Percentiles rank a stretch among this genome's conserved stretches.
phyloP scores from a whole-genome alignment of 2,329 filamentous ascomycete species.

The Colletotrichum navitas region DNA sequence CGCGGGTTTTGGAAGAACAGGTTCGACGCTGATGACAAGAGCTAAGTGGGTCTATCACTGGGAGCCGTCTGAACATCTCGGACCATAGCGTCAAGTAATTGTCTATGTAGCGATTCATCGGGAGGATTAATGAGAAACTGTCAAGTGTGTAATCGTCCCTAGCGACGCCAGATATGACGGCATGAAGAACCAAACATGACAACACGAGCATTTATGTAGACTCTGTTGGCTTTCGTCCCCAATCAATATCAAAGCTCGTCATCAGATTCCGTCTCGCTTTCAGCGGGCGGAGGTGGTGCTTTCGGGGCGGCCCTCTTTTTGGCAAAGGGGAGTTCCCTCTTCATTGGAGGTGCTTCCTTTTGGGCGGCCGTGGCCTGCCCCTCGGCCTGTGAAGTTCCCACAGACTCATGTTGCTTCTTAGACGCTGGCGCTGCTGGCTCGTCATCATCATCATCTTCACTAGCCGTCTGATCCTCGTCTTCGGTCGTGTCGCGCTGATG shows the following conservation, averaged over 20 bases:
- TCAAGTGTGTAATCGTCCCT: not conserved
- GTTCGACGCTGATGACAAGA: constrained; percentile 65
- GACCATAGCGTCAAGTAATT: not conserved
- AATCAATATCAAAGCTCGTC: constrained; percentile 62
- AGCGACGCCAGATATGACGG: no score
- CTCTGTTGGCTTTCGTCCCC: not conserved
- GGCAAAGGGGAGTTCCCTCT: constrained; percentile 60
- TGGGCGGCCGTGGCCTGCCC: constrained; percentile 15
- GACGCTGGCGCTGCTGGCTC: constrained; percentile 51
- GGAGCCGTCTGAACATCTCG: not conserved
- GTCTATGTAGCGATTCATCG: constrained; percentile 4
- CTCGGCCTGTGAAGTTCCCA: constrained; percentile 29
- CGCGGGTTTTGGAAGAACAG: constrained; percentile 69
- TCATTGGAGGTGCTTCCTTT: constrained; percentile 51
- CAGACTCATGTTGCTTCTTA: constrained; percentile 14
- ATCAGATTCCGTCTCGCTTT: constrained; percentile 67
- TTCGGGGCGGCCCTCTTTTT: constrained; percentile 49
- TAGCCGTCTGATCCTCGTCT: constrained; percentile 56
- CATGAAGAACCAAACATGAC: not conserved
- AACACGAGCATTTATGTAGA: not conserved
- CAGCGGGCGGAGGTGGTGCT: constrained; percentile 48
- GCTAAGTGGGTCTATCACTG: constrained; percentile 47
- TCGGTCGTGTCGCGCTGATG: constrained; percentile 54
- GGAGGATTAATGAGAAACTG: constrained; percentile 4
- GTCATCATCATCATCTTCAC: constrained; percentile 56